A percentile compares a stretch with the other conserved stretches of the same genome.
Evolutionary conservation across 2,329 filamentous ascomycete species (phyloP).

Genomic region (Alternaria hordeiaustralica): DNA sequence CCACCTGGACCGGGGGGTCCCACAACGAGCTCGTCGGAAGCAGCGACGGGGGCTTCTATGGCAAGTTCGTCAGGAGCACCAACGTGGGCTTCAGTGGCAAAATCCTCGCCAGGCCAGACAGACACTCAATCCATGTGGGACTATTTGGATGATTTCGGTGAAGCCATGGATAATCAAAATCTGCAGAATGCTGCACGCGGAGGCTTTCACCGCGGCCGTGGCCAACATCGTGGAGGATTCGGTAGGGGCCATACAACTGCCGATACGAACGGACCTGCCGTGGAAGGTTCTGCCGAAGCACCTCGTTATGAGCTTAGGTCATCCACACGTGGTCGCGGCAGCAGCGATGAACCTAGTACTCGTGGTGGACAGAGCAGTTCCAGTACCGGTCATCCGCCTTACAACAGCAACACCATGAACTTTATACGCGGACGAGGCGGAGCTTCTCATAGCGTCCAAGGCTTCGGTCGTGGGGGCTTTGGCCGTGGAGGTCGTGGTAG

Average conservation of each 20-base stretch:
- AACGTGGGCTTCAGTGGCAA: neutral
- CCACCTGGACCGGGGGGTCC: neutral
- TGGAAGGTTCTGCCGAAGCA: neutral
- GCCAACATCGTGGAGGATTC: neutral
- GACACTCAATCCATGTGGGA: neutral
- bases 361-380: neutral
- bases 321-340: constrained; percentile 3
- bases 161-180: neutral
- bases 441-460: neutral
- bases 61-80: neutral
- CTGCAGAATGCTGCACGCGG: neutral
- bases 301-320: constrained; percentile 10
- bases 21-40: neutral
- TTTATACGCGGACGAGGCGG: neutral
- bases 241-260: neutral
- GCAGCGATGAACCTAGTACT: neutral
- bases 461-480: neutral
- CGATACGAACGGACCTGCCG: neutral
- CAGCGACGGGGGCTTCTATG: neutral
- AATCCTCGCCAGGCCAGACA: neutral
- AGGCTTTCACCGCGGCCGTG: neutral
- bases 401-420: neutral
- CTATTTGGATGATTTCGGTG: too few relatives aligned
- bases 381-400: neutral
- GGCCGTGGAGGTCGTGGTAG: neutral